Evolutionary conservation across 2,329 filamentous ascomycete species (phyloP).

Genomic region (Fusarium miscanthi): DNA sequence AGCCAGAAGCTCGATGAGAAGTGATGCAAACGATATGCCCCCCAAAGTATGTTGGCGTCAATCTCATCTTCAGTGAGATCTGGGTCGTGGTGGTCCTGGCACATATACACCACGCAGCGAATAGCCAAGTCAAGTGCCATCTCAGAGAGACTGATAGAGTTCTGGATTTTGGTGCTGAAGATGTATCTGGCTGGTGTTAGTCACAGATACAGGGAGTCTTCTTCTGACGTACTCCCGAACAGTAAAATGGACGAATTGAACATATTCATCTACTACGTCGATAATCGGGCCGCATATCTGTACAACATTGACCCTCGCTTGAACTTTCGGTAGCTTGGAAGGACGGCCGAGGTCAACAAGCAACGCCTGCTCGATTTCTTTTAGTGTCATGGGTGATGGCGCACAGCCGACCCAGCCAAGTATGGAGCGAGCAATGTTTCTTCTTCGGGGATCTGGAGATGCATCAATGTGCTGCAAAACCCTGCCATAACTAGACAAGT

Average conservation of each 20-base stretch:
- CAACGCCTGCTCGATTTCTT: fast-evolving
- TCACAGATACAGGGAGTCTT: fast-evolving
- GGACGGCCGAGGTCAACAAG: background rate
- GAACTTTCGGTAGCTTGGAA: fast-evolving
- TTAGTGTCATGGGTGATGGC: fast-evolving
- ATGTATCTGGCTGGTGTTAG: background rate
- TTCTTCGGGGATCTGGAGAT: fast-evolving
- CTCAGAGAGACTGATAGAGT: fast-evolving
- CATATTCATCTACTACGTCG: fast-evolving
- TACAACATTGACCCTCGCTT: fast-evolving
- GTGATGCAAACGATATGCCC: background rate
- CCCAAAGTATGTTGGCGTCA: background rate
- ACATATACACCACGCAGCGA: fast-evolving
- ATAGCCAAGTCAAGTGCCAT: fast-evolving
- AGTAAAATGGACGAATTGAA: background rate
- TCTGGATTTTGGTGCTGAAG: fast-evolving
- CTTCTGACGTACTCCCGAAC: fast-evolving
- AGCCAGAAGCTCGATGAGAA: background rate
- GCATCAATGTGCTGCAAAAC: background rate
- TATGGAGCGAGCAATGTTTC: fast-evolving
- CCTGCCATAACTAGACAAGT: fast-evolving
- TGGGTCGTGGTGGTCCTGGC: background rate
- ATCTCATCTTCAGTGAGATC: fast-evolving
- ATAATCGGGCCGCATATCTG: background rate
- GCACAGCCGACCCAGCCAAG: background rate